phyloP scores from a whole-genome alignment of 179 eudicot species.

The Spinacia oleracea region DNA sequence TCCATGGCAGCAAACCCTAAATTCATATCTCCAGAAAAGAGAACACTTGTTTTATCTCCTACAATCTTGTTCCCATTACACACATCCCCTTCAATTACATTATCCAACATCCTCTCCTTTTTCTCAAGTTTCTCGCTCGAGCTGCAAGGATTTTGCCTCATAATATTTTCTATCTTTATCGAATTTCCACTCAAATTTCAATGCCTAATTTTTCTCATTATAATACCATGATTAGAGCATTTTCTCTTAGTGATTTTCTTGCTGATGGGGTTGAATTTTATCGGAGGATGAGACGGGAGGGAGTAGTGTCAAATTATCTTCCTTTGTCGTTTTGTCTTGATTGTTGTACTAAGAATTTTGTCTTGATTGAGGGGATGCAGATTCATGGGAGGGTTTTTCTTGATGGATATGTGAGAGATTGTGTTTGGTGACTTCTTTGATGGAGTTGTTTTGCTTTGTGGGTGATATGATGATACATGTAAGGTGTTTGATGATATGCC shows the following conservation, averaged over 20 bases:
- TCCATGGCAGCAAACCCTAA: too few species aligned
- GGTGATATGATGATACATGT: slow-evolving; percentile 42
- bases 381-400: too few species aligned
- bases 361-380: too few species aligned
- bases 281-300: slow-evolving; percentile 32
- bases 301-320: slow-evolving; percentile 36
- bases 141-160: slow-evolving; percentile 25
- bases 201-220: slow-evolving; percentile 47
- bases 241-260: slow-evolving; percentile 31
- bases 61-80: slow-evolving; percentile 42
- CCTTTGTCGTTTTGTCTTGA: slow-evolving; percentile 45
- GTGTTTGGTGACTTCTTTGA: slow-evolving; percentile 58
- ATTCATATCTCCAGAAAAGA: background rate
- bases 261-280: slow-evolving; percentile 40
- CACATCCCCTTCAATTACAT: too few species aligned
- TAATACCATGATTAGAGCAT: slow-evolving; percentile 55
- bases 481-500: slow-evolving; percentile 74
- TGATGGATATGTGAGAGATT: too few species aligned
- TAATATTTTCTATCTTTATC: slow-evolving; percentile 30
- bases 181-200: slow-evolving; percentile 40
- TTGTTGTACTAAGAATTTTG: too few species aligned
- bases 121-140: slow-evolving; percentile 43
- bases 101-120: slow-evolving; percentile 37
- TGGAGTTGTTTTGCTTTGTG: slow-evolving; percentile 50
- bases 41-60: slow-evolving; percentile 34